These are phyloP conservation scores for Hemileccinum impolitum DNA, from an alignment of 768 basidiomycete genomes.

Conservation along the genomic window DNA sequence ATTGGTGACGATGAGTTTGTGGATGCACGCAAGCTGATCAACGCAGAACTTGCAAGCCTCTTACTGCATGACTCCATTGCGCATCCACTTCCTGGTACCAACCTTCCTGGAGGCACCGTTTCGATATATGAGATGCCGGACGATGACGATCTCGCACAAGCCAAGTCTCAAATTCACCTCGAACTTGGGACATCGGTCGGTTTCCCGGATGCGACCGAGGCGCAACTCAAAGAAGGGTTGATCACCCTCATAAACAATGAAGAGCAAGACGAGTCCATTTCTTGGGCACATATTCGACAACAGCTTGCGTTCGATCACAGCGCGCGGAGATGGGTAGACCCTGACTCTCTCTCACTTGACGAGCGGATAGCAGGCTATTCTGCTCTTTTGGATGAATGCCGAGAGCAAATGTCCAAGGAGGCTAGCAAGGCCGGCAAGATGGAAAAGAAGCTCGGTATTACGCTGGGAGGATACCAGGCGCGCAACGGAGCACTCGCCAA, in stretches of 20 bases:
- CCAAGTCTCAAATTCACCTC: constrained; percentile 67
- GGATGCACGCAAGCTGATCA: constrained; percentile 61
- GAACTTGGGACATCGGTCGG: constrained; percentile 82
- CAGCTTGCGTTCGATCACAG: constrained; percentile 60
- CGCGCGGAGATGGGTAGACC: constrained; percentile 64
- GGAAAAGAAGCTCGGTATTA: constrained; percentile 87
- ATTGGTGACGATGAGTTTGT: constrained; percentile 46
- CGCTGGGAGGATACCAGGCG: constrained; percentile 88
- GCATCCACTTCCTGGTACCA: constrained; percentile 86
- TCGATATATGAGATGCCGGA: constrained; percentile 73
- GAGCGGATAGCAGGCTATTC: constrained; percentile 63
- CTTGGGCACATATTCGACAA: constrained; percentile 70
- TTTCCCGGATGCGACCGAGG: constrained; percentile 77
- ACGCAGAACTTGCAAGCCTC: constrained; percentile 73
- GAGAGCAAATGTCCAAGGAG: constrained; percentile 74
- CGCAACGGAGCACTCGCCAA: constrained; percentile 65
- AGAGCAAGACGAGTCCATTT: constrained; percentile 53
- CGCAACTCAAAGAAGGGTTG: constrained; percentile 77
- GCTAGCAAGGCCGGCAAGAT: constrained; percentile 76
- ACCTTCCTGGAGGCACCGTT: constrained; percentile 63
- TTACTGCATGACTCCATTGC: constrained; percentile 86
- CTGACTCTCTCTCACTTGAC: constrained; percentile 51
- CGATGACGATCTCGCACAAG: constrained; percentile 69
- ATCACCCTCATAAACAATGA: constrained; percentile 61
- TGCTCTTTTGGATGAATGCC: constrained; percentile 55